Conservation (phyloP, 306 rosid genomes). For the Sesbania bispinosa region DNA sequence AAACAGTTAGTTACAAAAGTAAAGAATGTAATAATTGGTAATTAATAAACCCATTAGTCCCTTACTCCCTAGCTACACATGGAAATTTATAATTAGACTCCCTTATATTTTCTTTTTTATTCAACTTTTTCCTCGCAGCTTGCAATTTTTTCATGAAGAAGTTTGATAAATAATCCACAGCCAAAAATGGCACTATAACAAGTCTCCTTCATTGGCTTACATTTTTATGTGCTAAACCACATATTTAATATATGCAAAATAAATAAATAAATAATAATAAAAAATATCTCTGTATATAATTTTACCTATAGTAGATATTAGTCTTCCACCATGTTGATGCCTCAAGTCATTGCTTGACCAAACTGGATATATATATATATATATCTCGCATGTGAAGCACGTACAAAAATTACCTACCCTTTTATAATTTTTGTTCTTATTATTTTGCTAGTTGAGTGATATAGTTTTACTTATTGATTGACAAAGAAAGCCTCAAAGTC, state of each 20-base stretch:
- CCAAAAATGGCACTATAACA: neutral
- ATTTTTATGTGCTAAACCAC: neutral
- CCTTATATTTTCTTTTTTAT: too few species aligned
- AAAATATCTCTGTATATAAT: too few species aligned
- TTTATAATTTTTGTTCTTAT: neutral
- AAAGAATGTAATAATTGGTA: neutral
- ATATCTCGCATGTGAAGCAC: constrained; percentile 7
- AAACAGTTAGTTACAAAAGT: neutral
- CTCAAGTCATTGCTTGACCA: neutral
- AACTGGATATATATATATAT: too few species aligned
- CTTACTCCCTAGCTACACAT: too few species aligned
- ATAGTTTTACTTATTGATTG: neutral
- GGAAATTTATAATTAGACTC: too few species aligned
- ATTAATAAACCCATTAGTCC: neutral
- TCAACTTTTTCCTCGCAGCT: neutral
- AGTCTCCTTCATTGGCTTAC: neutral
- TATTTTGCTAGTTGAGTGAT: neutral
- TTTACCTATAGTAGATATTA: neutral
- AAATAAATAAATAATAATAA: too few species aligned
- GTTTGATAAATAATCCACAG: too few species aligned
- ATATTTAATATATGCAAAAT: too few species aligned
- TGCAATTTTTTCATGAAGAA: neutral
- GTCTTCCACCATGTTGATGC: neutral
- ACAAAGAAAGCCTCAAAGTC: neutral
- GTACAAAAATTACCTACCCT: neutral